Percentiles rank a stretch among this genome's conserved stretches.
These are phyloP conservation scores for Kuraishia borneana DNA, from an alignment of 805 yeast genomes.

Conservation along the genomic window DNA sequence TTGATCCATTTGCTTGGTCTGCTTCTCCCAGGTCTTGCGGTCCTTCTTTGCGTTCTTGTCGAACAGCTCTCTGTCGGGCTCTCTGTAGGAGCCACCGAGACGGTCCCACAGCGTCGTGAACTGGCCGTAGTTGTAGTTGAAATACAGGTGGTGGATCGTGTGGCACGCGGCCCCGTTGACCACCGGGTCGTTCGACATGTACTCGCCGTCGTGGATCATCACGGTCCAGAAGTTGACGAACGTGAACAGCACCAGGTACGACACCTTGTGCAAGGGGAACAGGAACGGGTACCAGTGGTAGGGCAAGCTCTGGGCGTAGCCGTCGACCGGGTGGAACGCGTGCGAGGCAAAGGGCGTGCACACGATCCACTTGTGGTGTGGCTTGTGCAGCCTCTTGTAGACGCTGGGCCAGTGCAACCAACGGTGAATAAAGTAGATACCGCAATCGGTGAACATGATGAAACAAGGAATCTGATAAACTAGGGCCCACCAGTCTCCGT, in stretches of 20 bases:
- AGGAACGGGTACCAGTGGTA: constrained; percentile 87
- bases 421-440: constrained; percentile 86
- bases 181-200: constrained; percentile 83
- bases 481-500: constrained; percentile 61
- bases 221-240: constrained; percentile 97
- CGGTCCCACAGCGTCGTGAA: constrained; percentile 98
- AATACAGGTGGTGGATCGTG: constrained; percentile 91
- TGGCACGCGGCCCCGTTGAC: constrained; percentile 98
- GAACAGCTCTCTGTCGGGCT: constrained; percentile 82
- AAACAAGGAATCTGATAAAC: constrained; percentile 63
- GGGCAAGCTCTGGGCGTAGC: constrained; percentile 86
- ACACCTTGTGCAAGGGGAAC: constrained; percentile 84
- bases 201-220: constrained; percentile 97
- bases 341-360: constrained; percentile 98
- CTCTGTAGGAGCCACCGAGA: constrained; percentile 85
- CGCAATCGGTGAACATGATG: constrained; percentile 87
- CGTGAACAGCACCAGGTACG: constrained; percentile 72
- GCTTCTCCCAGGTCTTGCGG: constrained; percentile 55
- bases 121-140: constrained; percentile 97
- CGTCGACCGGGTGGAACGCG: constrained; percentile 98
- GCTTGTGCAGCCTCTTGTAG: constrained; percentile 84
- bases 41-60: constrained; percentile 49
- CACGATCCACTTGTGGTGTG: constrained; percentile 98
- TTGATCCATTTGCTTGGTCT: constrained; percentile 62
- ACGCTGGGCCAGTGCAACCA: constrained; percentile 87